Percentiles rank a stretch among this genome's conserved stretches.
Conservation (phyloP, 495 filamentous ascomycete species). For the Aspergillus hancockii region DNA sequence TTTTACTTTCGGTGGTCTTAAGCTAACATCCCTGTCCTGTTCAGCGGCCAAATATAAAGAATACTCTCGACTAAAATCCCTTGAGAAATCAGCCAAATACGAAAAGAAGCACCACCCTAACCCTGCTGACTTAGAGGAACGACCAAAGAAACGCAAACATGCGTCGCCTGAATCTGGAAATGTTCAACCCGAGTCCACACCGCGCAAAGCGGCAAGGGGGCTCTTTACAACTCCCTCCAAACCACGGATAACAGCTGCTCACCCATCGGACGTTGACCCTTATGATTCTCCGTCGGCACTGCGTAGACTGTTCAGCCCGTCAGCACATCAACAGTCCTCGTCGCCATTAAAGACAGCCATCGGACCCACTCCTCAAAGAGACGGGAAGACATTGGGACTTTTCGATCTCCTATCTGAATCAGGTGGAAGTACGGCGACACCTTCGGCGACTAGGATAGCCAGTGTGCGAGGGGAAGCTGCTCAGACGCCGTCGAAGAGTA, state of each 20-base stretch:
- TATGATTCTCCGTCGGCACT: conserved; percentile 60
- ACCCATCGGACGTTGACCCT: conserved; percentile 53
- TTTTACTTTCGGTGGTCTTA: not conserved
- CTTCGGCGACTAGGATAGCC: conserved; percentile 35
- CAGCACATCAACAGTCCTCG: conserved; percentile 37
- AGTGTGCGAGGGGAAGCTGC: conserved; percentile 32
- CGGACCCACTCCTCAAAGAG: conserved; percentile 88
- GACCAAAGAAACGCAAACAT: conserved; percentile 46
- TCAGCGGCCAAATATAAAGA: conserved; percentile 88
- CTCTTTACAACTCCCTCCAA: conserved; percentile 51
- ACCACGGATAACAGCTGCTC: conserved; percentile 28
- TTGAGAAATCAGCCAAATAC: conserved; percentile 38
- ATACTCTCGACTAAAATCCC: conserved; percentile 72
- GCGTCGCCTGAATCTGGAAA: conserved; percentile 30
- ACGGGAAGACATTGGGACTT: conserved; percentile 83
- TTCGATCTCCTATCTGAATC: conserved; percentile 80
- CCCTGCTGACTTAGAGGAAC: conserved; percentile 17
- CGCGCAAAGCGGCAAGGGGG: conserved; percentile 37
- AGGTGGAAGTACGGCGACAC: conserved; percentile 48
- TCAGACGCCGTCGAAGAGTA: conserved; percentile 44
- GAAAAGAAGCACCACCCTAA: conserved; percentile 30
- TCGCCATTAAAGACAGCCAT: conserved; percentile 51
- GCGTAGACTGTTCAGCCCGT: conserved; percentile 62
- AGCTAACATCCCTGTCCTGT: conserved; percentile 7
- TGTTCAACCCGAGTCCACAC: conserved; percentile 20